A percentile compares a stretch with the other conserved stretches of the same genome.
These are phyloP conservation scores for Ustilago nuda DNA, from an alignment of 1,284 basidiomycete genomes.

Conservation along the genomic window DNA sequence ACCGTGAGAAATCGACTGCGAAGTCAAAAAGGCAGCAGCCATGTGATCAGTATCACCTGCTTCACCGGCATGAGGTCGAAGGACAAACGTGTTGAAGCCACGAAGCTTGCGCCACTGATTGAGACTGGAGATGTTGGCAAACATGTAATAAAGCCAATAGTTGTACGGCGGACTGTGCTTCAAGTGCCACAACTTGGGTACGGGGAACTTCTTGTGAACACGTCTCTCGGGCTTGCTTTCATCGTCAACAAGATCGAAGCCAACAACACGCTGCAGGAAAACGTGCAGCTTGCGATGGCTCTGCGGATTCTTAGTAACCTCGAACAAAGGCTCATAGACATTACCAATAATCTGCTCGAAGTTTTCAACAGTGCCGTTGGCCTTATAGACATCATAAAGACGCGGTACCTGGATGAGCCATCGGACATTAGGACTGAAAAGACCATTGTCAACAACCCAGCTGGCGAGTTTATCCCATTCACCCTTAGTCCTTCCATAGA, in stretches of 20 bases:
- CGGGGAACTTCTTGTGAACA: conserved; percentile 94
- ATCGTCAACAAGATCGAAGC: conserved; percentile 97
- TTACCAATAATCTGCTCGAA: conserved; percentile 93
- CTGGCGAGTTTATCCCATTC: conserved; percentile 99
- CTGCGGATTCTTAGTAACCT: conserved; percentile 90
- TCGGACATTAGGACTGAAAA: conserved; percentile 95
- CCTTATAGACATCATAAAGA: conserved; percentile 95
- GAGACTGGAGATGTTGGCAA: conserved; percentile 91
- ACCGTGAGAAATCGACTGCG: conserved; percentile 98
- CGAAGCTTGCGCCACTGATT: conserved; percentile 88
- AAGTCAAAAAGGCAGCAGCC: conserved; percentile 92
- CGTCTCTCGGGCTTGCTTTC: conserved; percentile 93
- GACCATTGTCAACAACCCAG: conserved; percentile 94
- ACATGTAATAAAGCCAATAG: conserved; percentile 96
- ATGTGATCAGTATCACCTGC: conserved; percentile 98
- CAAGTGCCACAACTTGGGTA: conserved; percentile 89
- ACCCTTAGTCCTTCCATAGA: conserved; percentile 80
- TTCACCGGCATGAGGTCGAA: conserved; percentile 96
- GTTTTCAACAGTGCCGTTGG: conserved; percentile 82
- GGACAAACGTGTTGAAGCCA: conserved; percentile 94
- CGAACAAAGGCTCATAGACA: conserved; percentile 91
- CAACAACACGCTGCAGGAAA: conserved; percentile 93
- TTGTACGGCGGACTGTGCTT: conserved; percentile 91
- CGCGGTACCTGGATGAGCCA: conserved; percentile 98
- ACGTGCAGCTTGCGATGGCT: conserved; percentile 94